Evolutionary conservation across 805 yeast species (phyloP).

Genomic region (Wickerhamomyces alni): DNA sequence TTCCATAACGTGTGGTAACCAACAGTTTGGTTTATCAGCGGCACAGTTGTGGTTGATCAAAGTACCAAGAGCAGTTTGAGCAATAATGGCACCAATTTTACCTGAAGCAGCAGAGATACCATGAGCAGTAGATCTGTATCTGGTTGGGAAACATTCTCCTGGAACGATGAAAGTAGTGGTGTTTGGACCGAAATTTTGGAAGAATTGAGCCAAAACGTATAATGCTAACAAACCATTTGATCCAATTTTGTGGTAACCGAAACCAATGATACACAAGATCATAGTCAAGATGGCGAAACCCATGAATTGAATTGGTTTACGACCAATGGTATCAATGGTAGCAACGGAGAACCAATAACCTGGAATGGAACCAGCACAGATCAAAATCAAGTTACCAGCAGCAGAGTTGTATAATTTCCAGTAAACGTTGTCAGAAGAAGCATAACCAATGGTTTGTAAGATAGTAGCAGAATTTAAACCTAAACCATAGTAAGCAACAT

Average conservation of each 20-base stretch:
- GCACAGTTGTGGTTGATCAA: conserved; percentile 75
- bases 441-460: conserved; percentile 78
- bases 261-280: conserved; percentile 76
- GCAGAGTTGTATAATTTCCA: conserved; percentile 65
- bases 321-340: conserved; percentile 73
- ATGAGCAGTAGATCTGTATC: conserved; percentile 93
- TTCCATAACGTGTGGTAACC: conserved; percentile 89
- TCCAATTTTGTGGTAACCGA: conserved; percentile 67
- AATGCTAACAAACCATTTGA: conserved; percentile 67
- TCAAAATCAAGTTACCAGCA: conserved; percentile 88
- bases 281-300: conserved; percentile 71
- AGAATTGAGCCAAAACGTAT: conserved; percentile 77
- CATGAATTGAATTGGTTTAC: conserved; percentile 74
- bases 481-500: conserved; percentile 87
- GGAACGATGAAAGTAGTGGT: conserved; percentile 87
- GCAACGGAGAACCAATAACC: conserved; percentile 88
- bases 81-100: conserved; percentile 89
- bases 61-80: conserved; percentile 84
- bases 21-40: conserved; percentile 51
- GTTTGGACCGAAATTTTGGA: conserved; percentile 91
- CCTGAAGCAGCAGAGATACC: conserved; percentile 93
- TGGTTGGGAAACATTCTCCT: conserved; percentile 90
- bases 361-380: conserved; percentile 93
- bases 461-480: conserved; percentile 78
- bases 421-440: conserved; percentile 67